A percentile compares a stretch with the other conserved stretches of the same genome.
Evolutionary conservation across 345 rosid species (phyloP).

Genomic region (Trapa bicornis): DNA sequence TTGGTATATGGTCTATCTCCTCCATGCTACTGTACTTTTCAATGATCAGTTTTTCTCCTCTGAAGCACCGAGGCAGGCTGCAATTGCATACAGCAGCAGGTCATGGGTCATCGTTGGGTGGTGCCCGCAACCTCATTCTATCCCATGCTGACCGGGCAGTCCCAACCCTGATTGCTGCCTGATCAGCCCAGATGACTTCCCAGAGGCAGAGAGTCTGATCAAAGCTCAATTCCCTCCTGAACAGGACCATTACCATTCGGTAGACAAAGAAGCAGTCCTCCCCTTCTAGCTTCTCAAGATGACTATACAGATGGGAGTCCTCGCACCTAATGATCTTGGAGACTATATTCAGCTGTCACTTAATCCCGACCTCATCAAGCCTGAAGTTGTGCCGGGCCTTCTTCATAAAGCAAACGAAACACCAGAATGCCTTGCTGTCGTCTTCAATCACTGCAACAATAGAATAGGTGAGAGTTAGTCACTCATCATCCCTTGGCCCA

Average conservation of each 20-base stretch:
- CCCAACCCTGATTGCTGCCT: slow-evolving; percentile 69
- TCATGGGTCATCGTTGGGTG: slow-evolving; percentile 78
- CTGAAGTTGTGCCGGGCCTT: slow-evolving; percentile 88
- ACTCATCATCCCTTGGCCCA: slow-evolving; percentile 86
- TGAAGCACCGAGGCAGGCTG: slow-evolving; percentile 74
- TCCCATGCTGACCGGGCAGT: slow-evolving; percentile 72
- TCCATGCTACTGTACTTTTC: slow-evolving; percentile 92
- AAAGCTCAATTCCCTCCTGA: slow-evolving; percentile 66
- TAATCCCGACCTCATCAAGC: slow-evolving; percentile 85
- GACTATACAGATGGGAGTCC: slow-evolving; percentile 66
- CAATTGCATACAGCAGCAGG: slow-evolving; percentile 80
- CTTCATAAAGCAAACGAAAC: slow-evolving; percentile 87
- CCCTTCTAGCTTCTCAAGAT: slow-evolving; percentile 83
- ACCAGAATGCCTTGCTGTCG: slow-evolving; percentile 80
- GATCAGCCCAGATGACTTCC: slow-evolving; percentile 99
- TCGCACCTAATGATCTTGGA: slow-evolving; percentile 77
- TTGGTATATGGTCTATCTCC: slow-evolving; percentile 29
- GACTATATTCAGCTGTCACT: slow-evolving; percentile 64
- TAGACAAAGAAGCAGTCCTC: slow-evolving; percentile 91
- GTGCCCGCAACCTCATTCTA: slow-evolving; percentile 71
- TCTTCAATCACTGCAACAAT: slow-evolving; percentile 47
- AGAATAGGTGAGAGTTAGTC: slow-evolving; percentile 76
- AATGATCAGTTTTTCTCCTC: slow-evolving; percentile 69
- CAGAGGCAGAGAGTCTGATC: slow-evolving; percentile 89
- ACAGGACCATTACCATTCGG: slow-evolving; percentile 89